A percentile compares a stretch with the other conserved stretches of the same genome.
Evolutionary conservation across 1,284 basidiomycete genomes (phyloP).

Genomic region (Cryptococcus wingfieldii): DNA sequence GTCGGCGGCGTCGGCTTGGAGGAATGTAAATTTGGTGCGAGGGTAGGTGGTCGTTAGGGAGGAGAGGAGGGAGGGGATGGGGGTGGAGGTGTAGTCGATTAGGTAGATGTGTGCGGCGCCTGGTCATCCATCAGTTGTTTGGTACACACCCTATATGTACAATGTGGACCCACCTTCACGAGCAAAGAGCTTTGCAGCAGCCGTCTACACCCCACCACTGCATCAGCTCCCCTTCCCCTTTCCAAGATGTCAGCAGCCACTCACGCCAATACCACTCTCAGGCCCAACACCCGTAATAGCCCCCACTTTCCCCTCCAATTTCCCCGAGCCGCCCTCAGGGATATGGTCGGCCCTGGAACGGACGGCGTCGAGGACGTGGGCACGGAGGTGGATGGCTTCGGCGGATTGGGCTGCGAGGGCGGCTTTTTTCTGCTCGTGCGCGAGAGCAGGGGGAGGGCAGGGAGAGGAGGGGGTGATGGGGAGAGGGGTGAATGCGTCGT

Average conservation of each 20-base stretch:
- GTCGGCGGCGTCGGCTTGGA: conserved; percentile 78
- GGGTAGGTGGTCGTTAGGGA: conserved; percentile 67
- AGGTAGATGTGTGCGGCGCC: conserved; percentile 80
- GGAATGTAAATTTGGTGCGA: conserved; percentile 21
- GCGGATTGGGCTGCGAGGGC: too few relatives aligned
- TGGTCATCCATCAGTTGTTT: conserved; percentile 35
- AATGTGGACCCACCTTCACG: conserved; percentile 61
- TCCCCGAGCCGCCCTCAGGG: neutral
- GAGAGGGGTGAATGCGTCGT: too few relatives aligned
- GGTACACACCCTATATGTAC: neutral
- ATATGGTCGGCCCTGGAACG: neutral
- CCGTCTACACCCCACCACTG: neutral
- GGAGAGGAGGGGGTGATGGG: too few relatives aligned
- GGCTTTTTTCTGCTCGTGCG: too few relatives aligned
- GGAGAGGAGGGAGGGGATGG: conserved; percentile 68
- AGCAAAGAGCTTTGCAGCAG: conserved; percentile 54
- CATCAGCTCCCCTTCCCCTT: neutral
- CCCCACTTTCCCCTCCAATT: neutral
- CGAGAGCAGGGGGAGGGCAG: too few relatives aligned
- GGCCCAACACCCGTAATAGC: conserved; percentile 77
- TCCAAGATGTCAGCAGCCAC: conserved; percentile 16
- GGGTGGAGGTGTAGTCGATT: conserved; percentile 65
- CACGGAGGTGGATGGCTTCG: too few relatives aligned
- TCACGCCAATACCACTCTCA: conserved; percentile 74
- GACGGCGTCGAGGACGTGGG: neutral